Percentiles rank a stretch among this genome's conserved stretches.
Conservation (phyloP, 148 eudicot species). For the Chenopodium berlandieri region DNA sequence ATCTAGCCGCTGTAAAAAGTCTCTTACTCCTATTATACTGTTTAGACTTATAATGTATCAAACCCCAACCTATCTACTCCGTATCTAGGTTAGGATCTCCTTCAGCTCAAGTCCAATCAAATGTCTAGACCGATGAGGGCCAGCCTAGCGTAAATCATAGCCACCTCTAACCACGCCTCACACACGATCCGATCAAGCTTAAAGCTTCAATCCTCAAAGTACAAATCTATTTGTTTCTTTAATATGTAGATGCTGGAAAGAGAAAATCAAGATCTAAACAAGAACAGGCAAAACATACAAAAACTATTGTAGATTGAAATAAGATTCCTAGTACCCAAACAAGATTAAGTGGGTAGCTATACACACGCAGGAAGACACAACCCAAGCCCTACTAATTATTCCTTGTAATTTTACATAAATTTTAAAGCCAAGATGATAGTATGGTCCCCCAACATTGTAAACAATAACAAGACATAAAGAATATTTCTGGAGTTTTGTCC, state of each 20-base stretch:
- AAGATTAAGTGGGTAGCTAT: constrained; percentile 9
- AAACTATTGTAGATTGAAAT: constrained; percentile 2
- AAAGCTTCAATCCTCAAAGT: not conserved
- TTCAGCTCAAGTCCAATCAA: no score
- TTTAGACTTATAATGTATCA: no score
- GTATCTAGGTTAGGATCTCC: no score
- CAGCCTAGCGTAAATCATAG: not conserved
- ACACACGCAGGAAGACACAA: not conserved
- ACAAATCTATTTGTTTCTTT: not conserved
- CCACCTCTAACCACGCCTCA: not conserved
- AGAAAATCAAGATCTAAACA: not conserved
- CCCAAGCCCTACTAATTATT: constrained; percentile 7
- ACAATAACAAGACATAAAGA: constrained; percentile 19
- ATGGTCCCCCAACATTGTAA: constrained; percentile 14
- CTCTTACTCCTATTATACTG: no score
- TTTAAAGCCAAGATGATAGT: not conserved
- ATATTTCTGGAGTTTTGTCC: constrained; percentile 16
- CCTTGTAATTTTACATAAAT: not conserved
- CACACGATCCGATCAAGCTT: not conserved
- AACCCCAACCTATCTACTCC: no score
- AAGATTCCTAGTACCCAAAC: constrained; percentile 12
- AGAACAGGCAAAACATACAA: not conserved
- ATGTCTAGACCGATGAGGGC: no score
- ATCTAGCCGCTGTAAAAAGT: no score
- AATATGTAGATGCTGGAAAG: not conserved